phyloP scores from a whole-genome alignment of 2,329 filamentous ascomycete species.

The Arthrobotrys musiformis region DNA sequence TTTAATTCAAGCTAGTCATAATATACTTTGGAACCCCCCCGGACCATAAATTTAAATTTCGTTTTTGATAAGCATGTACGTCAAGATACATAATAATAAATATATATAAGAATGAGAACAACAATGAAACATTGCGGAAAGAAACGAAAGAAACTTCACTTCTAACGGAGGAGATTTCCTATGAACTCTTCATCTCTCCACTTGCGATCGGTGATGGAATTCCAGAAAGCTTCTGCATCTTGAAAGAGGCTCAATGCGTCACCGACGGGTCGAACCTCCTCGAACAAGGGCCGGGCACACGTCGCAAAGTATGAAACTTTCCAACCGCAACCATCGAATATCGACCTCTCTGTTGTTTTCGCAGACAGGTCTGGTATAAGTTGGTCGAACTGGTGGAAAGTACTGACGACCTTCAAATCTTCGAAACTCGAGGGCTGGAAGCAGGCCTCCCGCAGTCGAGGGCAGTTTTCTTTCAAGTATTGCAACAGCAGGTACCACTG shows the following conservation, averaged over 20 bases:
- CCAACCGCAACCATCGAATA: neutral
- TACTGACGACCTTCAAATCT: neutral
- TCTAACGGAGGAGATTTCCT: no score
- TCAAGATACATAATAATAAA: no score
- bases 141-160: no score
- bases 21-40: no score
- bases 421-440: neutral
- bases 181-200: no score
- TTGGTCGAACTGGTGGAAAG: neutral
- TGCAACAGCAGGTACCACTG: neutral
- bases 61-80: no score
- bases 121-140: no score
- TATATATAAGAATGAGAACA: no score
- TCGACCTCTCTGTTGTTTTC: neutral
- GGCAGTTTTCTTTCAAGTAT: neutral
- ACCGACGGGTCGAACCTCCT: neutral
- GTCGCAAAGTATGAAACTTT: neutral
- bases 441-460: neutral
- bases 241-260: neutral
- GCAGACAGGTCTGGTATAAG: neutral
- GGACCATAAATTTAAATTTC: no score
- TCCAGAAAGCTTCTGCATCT: neutral
- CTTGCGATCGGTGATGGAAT: neutral
- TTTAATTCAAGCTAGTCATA: no score
- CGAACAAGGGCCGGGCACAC: neutral